Percentiles rank a stretch among this genome's conserved stretches.
These are phyloP conservation scores for Drosera spatulata DNA, from an alignment of 179 eudicot species.

Conservation along the genomic window DNA sequence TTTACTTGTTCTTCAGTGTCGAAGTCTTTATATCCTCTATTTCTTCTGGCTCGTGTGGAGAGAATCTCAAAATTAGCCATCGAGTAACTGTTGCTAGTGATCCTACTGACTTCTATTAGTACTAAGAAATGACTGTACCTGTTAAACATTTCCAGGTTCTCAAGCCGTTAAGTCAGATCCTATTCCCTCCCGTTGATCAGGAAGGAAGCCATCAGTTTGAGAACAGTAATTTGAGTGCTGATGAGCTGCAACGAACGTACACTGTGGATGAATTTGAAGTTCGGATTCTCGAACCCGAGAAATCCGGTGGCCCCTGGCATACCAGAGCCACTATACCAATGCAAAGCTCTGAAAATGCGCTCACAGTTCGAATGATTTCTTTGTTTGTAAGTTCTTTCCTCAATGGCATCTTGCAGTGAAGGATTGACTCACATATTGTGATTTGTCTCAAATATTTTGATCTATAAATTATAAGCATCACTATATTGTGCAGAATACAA, in stretches of 20 bases:
- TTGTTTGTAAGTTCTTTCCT: conserved; percentile 32
- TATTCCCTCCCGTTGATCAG: conserved; percentile 82
- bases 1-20: too few relatives aligned
- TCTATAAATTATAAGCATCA: background rate
- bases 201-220: conserved; percentile 84
- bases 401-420: too few relatives aligned
- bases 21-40: too few relatives aligned
- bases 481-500: conserved; percentile 53
- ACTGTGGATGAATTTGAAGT: conserved; percentile 87
- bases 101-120: background rate
- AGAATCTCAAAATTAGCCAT: background rate
- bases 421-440: too few relatives aligned
- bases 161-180: conserved; percentile 91
- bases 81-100: background rate
- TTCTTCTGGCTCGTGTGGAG: too few relatives aligned
- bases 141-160: conserved; percentile 38
- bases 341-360: conserved; percentile 95
- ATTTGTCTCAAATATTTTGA: too few relatives aligned
- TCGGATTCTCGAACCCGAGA: conserved; percentile 84
- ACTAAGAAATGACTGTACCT: background rate
- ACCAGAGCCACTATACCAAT: conserved; percentile 82
- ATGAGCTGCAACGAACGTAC: conserved; percentile 57
- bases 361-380: conserved; percentile 87
- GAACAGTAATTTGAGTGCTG: conserved; percentile 53
- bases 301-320: conserved; percentile 88